Evolutionary conservation across 495 filamentous ascomycete genomes (phyloP), one percentile per base, ranked within the genome.

Genomic region (Haplographium delicatum): DNA sequence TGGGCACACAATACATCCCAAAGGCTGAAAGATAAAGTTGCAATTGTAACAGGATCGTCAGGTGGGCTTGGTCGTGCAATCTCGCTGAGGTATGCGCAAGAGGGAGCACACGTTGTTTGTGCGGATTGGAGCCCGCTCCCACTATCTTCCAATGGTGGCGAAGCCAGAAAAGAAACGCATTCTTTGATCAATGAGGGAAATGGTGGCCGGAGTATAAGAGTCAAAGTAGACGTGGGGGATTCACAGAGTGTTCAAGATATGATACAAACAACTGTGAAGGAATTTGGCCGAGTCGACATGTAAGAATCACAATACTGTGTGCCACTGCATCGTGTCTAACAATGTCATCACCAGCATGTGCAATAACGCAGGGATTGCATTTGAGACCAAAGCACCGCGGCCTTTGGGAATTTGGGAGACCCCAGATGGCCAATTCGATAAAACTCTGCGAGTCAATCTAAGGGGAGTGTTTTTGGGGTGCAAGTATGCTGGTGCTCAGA

Each of bases 241-340:
- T 75, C 73, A 69, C 74, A 72, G 68, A 68, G 73, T 68, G 70
- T 76, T 76, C 72, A 74, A 78, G 72, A 78, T 71, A 71, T 77
- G 65, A 65, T 72, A 57, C 72, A 73, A 64, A 69, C 69, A 44
- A 67, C 53, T n/a, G 30, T 2, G 50, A 48, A 25, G 47, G 55
- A 58, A 11, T 54, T 43, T 26, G 16, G 28, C 22, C 24, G 33
- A 54, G 53, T 71, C 61, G 75, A 75, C 70, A 65, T 57, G 44
- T 47, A 24, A 23, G 22, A 7, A n/a, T 18, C 9, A 16, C 10
- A 9, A 28, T 28, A n/a, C 3, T 10, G 25, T 35, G 8, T 11
- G 16, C 5, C 3, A 30, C n/a, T n/a, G n/a, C n/a, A n/a, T n/a
- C n/a, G 9, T 16, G 11, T 24, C 22, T n/a, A n/a, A 18, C 23